Conservation (phyloP, 331 rosid genomes). For the Pyracantha coccinea region DNA sequence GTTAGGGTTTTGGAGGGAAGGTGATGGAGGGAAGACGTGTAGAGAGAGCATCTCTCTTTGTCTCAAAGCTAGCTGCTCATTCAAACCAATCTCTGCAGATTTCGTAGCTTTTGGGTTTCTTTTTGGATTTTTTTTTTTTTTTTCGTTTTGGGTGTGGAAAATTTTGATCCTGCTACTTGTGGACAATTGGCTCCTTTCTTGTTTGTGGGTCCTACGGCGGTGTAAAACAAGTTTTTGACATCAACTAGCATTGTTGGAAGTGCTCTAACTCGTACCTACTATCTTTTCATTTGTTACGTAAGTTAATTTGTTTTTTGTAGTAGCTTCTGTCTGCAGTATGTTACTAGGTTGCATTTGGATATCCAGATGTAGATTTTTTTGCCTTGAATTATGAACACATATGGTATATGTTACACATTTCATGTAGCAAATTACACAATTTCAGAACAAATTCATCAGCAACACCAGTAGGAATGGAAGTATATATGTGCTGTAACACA, state of each 20-base stretch:
- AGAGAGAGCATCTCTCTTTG: slow-evolving; percentile 48
- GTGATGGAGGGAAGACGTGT: slow-evolving; percentile 28
- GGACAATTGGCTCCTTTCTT: background rate
- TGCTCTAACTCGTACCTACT: no score
- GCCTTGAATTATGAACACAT: background rate
- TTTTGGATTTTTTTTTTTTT: background rate
- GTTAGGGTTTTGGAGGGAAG: slow-evolving; percentile 35
- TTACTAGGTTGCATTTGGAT: background rate
- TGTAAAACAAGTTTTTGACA: background rate
- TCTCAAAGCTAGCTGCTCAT: background rate
- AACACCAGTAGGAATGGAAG: background rate
- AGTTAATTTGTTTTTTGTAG: no score
- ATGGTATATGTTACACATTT: background rate
- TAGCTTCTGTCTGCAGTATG: background rate
- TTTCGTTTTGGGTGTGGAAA: background rate
- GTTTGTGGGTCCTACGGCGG: background rate
- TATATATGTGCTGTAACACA: background rate
- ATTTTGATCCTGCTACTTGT: background rate
- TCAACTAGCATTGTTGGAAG: no score
- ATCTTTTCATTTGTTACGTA: no score
- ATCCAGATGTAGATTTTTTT: background rate
- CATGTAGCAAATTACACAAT: slow-evolving; percentile 9
- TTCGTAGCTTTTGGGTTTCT: background rate
- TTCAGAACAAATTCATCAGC: background rate
- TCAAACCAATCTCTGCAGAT: background rate